These are phyloP conservation scores for Mortierella polycephala DNA, from an alignment of 371 early-diverging fungal species.

Conservation along the genomic window DNA sequence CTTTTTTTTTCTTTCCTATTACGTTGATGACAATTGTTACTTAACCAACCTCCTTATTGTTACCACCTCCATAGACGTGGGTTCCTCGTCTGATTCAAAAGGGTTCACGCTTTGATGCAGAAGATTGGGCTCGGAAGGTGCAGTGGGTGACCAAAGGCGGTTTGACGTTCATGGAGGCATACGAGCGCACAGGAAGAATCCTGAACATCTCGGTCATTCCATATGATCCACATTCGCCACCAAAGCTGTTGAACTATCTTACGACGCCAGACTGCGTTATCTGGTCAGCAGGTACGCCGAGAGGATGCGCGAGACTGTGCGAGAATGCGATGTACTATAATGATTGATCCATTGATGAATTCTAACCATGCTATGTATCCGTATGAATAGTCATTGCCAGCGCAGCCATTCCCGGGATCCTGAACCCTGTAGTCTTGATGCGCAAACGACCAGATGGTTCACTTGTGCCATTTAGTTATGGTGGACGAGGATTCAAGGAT, in stretches of 20 bases:
- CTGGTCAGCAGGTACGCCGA: slow-evolving; percentile 74
- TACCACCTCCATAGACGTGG: slow-evolving; percentile 24
- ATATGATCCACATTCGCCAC: slow-evolving; percentile 80
- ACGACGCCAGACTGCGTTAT: slow-evolving; percentile 92
- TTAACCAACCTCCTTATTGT: neutral
- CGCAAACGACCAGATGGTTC: slow-evolving; percentile 75
- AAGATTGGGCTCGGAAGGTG: slow-evolving; percentile 75
- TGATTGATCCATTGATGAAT: neutral
- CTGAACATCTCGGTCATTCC: slow-evolving; percentile 89
- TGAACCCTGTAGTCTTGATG: slow-evolving; percentile 84
- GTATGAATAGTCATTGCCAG: slow-evolving; percentile 69
- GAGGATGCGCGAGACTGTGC: too few species aligned
- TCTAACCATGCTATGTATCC: neutral
- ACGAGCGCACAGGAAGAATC: slow-evolving; percentile 86
- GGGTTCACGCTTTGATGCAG: slow-evolving; percentile 75
- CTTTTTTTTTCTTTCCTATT: neutral
- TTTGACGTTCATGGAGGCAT: slow-evolving; percentile 91
- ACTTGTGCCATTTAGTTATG: slow-evolving; percentile 76
- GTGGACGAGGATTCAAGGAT: slow-evolving; percentile 87
- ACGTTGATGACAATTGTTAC: neutral
- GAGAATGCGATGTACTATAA: too few species aligned
- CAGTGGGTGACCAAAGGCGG: slow-evolving; percentile 85
- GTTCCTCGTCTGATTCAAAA: slow-evolving; percentile 30
- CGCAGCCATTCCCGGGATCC: slow-evolving; percentile 79
- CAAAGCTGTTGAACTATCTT: slow-evolving; percentile 87